These are phyloP conservation scores for Trametes polyzona DNA, from an alignment of 1,284 basidiomycete genomes.

Conservation along the genomic window DNA sequence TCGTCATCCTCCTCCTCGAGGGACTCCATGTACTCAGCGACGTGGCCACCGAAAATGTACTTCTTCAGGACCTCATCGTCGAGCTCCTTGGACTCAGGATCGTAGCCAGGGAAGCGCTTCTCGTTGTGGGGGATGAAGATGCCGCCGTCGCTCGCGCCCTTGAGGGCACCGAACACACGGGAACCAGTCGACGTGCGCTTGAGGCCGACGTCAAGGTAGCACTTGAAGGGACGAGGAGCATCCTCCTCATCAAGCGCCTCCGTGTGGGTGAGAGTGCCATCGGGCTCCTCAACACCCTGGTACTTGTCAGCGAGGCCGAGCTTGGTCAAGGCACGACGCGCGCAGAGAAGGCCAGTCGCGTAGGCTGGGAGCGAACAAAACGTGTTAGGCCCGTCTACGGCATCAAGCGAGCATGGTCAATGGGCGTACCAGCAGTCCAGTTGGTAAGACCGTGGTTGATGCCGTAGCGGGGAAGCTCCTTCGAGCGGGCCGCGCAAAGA, in stretches of 20 bases:
- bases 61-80: conserved; percentile 95
- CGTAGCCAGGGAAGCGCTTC: conserved; percentile 98
- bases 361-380: conserved; percentile 63
- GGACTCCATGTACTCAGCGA: conserved; percentile 99
- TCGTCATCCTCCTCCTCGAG: conserved; percentile 99
- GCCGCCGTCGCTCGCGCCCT: conserved; percentile 98
- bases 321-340: conserved; percentile 94
- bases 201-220: conserved; percentile 98
- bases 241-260: conserved; percentile 91
- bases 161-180: conserved; percentile 98
- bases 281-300: conserved; percentile 92
- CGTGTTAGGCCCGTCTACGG: not conserved
- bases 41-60: conserved; percentile 98
- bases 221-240: conserved; percentile 98
- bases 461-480: conserved; percentile 94
- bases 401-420: not conserved
- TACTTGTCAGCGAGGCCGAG: conserved; percentile 99
- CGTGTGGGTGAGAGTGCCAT: conserved; percentile 84
- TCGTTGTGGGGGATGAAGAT: conserved; percentile 98
- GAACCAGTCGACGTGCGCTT: conserved; percentile 98
- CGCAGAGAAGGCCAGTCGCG: conserved; percentile 95
- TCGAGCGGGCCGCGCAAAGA: conserved; percentile 85
- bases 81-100: conserved; percentile 92
- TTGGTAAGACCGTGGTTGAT: conserved; percentile 99
- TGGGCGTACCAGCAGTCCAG: conserved; percentile 85